phyloP scores from a whole-genome alignment of 2,329 filamentous ascomycete species.

The Falciphora oryzae region DNA sequence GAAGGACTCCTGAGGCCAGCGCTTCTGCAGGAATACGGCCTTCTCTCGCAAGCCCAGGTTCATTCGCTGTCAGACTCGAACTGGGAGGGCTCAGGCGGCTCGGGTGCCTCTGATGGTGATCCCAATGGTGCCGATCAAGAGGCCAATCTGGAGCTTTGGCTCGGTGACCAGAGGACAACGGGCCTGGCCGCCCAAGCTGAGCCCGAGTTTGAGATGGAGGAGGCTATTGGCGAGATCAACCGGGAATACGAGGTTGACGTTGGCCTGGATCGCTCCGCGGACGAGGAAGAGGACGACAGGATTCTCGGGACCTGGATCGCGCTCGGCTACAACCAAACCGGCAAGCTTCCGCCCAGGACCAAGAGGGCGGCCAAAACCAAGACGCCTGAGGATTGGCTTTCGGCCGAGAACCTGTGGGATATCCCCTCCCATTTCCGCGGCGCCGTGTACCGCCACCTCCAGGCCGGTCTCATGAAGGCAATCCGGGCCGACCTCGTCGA shows the following conservation, averaged over 20 bases:
- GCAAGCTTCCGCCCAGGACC: slow-evolving; percentile 19
- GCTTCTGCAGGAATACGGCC: slow-evolving; percentile 43
- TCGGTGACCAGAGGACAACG: slow-evolving; percentile 46
- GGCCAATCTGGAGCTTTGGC: slow-evolving; percentile 32
- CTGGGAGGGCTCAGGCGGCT: slow-evolving; percentile 21
- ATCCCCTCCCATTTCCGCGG: slow-evolving; percentile 53
- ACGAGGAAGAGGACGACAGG: slow-evolving; percentile 28
- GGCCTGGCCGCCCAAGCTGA: slow-evolving; percentile 22
- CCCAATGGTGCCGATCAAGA: slow-evolving; percentile 11
- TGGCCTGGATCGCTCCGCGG: slow-evolving; percentile 28
- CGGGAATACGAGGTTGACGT: slow-evolving; percentile 41
- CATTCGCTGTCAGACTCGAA: slow-evolving; percentile 51
- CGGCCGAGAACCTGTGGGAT: slow-evolving; percentile 50
- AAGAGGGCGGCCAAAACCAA: slow-evolving; percentile 14
- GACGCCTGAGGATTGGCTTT: slow-evolving; percentile 12
- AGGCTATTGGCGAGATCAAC: slow-evolving; percentile 48
- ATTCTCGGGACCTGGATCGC: slow-evolving; percentile 39
- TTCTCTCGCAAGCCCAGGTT: slow-evolving; percentile 60
- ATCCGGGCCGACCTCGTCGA: slow-evolving; percentile 38
- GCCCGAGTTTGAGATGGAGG: slow-evolving; percentile 32
- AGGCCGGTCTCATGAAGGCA: slow-evolving; percentile 44
- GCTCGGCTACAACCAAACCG: slow-evolving; percentile 36
- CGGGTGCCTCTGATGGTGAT: neutral
- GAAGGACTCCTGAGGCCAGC: slow-evolving; percentile 45
- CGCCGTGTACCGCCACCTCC: slow-evolving; percentile 60